Evolutionary conservation across 2,329 filamentous ascomycete genomes (phyloP).

Genomic region (Aspergillus sp.): DNA sequence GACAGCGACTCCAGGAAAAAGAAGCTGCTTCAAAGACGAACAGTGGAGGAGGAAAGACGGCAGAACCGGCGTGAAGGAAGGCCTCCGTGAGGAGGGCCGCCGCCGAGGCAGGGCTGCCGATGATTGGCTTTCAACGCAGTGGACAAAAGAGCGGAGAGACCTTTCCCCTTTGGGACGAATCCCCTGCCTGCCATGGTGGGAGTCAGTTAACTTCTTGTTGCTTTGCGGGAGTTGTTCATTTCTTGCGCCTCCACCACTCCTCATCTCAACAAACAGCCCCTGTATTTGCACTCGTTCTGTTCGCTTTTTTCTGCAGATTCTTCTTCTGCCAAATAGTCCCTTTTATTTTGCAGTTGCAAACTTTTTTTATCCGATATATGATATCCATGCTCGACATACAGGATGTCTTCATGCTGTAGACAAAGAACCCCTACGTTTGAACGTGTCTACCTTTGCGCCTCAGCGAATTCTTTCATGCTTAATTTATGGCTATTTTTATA

Average conservation of each 20-base stretch:
- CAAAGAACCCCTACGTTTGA: conserved; percentile 8
- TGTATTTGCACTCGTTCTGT: conserved; percentile 70
- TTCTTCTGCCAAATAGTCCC: conserved; percentile 17
- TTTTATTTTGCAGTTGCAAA: not conserved
- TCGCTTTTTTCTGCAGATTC: conserved; percentile 52
- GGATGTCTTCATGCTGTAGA: not conserved
- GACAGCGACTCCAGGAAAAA: conserved; percentile 15
- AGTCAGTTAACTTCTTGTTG: conserved; percentile 32
- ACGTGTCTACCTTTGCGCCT: not conserved
- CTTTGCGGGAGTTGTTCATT: conserved; percentile 36
- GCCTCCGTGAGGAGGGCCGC: conserved; percentile 38
- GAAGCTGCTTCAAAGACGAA: conserved; percentile 19
- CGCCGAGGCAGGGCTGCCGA: conserved; percentile 29
- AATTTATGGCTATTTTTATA: conserved; percentile 5
- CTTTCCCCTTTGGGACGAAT: conserved; percentile 37
- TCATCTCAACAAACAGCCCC: conserved; percentile 41
- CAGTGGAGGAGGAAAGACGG: conserved; percentile 36
- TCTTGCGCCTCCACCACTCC: conserved; percentile 4
- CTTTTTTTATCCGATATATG: not conserved
- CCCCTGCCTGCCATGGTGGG: not conserved
- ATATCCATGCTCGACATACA: not conserved
- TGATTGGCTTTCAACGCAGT: conserved; percentile 45
- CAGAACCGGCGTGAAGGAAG: conserved; percentile 32
- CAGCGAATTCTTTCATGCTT: conserved; percentile 4
- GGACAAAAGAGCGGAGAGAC: conserved; percentile 28